These are phyloP conservation scores for Wickerhamomyces kurtzmanii DNA, from an alignment of 805 yeast genomes.

Conservation along the genomic window DNA sequence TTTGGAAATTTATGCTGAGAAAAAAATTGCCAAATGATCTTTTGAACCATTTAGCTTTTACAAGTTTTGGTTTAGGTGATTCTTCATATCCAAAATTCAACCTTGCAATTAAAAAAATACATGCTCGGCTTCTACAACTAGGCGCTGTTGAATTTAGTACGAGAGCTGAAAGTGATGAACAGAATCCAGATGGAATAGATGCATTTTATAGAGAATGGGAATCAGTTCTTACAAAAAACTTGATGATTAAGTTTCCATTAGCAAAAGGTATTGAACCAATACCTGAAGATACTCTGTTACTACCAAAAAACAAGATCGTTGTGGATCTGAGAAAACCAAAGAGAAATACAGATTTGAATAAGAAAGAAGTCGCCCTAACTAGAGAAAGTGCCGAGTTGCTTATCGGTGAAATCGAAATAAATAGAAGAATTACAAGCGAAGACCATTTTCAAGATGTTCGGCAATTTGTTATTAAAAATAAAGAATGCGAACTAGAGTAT, in stretches of 20 bases:
- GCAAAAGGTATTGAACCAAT: slow-evolving; percentile 20
- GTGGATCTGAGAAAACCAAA: slow-evolving; percentile 20
- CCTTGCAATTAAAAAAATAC: slow-evolving; percentile 79
- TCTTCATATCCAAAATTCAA: slow-evolving; percentile 85
- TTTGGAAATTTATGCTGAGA: slow-evolving; percentile 68
- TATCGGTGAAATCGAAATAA: slow-evolving; percentile 36
- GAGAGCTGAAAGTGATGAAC: slow-evolving; percentile 87
- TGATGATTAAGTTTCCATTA: slow-evolving; percentile 24
- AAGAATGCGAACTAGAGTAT: slow-evolving; percentile 23
- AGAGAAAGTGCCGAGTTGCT: slow-evolving; percentile 17
- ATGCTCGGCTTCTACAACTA: slow-evolving; percentile 64
- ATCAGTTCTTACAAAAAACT: slow-evolving; percentile 26
- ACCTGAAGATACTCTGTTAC: slow-evolving; percentile 24
- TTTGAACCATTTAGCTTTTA: slow-evolving; percentile 49
- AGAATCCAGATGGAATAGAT: slow-evolving; percentile 67
- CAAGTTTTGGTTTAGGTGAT: slow-evolving; percentile 89
- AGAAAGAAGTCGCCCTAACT: slow-evolving; percentile 17
- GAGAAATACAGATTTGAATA: slow-evolving; percentile 18
- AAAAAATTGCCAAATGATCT: slow-evolving; percentile 54
- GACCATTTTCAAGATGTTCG: slow-evolving; percentile 92
- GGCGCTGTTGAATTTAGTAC: slow-evolving; percentile 69
- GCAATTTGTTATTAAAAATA: slow-evolving; percentile 34
- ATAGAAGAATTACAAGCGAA: slow-evolving; percentile 51
- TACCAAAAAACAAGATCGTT: slow-evolving; percentile 22
- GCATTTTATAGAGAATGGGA: slow-evolving; percentile 74